phyloP scores from a whole-genome alignment of 352 stramenopile species.

The Globisporangium apiculatum region DNA sequence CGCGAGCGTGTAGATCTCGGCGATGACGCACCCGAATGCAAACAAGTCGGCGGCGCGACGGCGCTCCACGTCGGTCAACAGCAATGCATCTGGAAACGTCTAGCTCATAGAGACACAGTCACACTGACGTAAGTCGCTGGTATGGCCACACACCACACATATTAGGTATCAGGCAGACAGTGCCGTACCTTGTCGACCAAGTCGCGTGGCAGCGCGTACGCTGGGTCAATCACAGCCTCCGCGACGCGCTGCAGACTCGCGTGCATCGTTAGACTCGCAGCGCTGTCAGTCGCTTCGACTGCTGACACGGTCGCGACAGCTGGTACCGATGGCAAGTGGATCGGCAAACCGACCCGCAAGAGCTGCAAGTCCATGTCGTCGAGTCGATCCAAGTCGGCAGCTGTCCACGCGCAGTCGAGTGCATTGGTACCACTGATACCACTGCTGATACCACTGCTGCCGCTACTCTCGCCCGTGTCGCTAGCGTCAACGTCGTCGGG shows the following conservation, averaged over 20 bases:
- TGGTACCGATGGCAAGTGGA: constrained; percentile 19
- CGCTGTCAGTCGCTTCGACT: background rate
- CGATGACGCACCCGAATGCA: constrained; percentile 56
- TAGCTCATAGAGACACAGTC: no score
- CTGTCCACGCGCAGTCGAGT: constrained; percentile 24
- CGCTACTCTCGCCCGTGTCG: no score
- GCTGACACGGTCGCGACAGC: background rate
- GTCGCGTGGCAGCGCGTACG: constrained; percentile 20
- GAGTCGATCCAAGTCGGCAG: constrained; percentile 27
- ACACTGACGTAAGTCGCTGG: no score
- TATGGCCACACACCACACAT: no score
- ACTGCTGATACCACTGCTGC: constrained; percentile 13
- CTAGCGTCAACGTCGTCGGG: constrained; percentile 39
- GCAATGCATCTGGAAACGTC: constrained; percentile 10
- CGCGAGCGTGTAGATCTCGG: constrained; percentile 49
- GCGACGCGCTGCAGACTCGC: constrained; percentile 10
- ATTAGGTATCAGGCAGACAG: no score
- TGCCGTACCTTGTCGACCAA: constrained; percentile 13
- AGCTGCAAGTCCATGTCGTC: constrained; percentile 62
- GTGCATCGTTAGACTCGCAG: constrained; percentile 6
- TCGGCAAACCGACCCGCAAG: constrained; percentile 41
- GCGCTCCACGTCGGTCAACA: constrained; percentile 24
- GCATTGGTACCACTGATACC: constrained; percentile 17
- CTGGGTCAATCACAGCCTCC: constrained; percentile 38
- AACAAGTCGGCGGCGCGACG: constrained; percentile 46